Evolutionary conservation across 805 yeast genomes (phyloP).

Genomic region (Saccharomycopsis malanga): DNA sequence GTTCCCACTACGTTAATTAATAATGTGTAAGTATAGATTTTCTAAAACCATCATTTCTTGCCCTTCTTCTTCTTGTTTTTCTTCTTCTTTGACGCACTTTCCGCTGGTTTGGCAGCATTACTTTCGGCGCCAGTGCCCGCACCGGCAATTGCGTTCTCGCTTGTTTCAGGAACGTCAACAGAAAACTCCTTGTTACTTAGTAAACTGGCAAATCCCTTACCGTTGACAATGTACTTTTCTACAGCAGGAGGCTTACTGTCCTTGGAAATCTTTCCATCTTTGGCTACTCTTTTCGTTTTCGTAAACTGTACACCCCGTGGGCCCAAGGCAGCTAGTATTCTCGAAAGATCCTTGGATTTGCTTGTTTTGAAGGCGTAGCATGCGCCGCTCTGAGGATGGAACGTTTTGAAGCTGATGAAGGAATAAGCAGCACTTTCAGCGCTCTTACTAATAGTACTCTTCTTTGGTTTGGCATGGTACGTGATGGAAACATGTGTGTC

Average conservation of each 20-base stretch:
- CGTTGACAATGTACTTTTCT: conserved; percentile 18
- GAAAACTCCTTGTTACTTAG: conserved; percentile 23
- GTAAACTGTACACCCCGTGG: conserved; percentile 50
- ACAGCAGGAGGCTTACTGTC: neutral
- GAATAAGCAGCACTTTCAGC: conserved; percentile 27
- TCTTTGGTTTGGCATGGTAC: conserved; percentile 28
- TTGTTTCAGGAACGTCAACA: conserved; percentile 26
- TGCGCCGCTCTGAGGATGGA: conserved; percentile 57
- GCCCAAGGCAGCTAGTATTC: conserved; percentile 66
- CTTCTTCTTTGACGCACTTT: conserved; percentile 18
- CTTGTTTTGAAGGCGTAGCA: conserved; percentile 51
- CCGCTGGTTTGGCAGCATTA: conserved; percentile 15
- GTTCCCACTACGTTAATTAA: neutral
- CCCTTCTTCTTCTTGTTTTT: conserved; percentile 27
- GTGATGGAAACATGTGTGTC: conserved; percentile 29
- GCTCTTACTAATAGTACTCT: conserved; percentile 15
- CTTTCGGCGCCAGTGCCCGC: conserved; percentile 22
- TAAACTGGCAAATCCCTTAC: conserved; percentile 20
- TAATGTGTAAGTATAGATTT: neutral
- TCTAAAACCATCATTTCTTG: conserved; percentile 21
- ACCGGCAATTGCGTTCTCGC: conserved; percentile 27
- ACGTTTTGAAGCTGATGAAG: conserved; percentile 49
- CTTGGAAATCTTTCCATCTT: neutral
- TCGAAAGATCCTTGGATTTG: conserved; percentile 65
- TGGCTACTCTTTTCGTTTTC: conserved; percentile 18